Evolutionary conservation across 176 grass and related monocot genomes (phyloP).

Genomic region (Tillandsia fasciculata): DNA sequence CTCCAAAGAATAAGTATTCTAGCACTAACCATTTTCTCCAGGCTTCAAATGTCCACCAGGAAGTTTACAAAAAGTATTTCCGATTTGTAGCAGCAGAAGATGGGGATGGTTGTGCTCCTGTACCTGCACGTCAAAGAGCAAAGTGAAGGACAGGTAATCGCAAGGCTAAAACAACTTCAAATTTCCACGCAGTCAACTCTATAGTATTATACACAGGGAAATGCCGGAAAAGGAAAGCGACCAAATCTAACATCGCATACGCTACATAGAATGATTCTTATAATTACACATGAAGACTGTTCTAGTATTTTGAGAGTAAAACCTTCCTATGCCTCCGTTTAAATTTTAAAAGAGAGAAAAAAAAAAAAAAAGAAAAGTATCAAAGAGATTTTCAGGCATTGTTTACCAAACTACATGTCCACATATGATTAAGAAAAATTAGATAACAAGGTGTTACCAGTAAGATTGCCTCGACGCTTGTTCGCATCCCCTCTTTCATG

Average conservation of each 20-base stretch:
- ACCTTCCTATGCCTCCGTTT: too few species aligned
- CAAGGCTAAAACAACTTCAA: too few species aligned
- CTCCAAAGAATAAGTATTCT: neutral
- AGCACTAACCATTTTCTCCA: conserved; percentile 74
- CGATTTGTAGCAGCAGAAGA: conserved; percentile 90
- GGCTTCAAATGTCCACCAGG: conserved; percentile 93
- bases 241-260: too few species aligned
- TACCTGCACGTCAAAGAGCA: conserved; percentile 30
- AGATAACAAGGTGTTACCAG: conserved; percentile 33
- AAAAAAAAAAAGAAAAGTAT: neutral
- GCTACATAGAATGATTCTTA: too few species aligned
- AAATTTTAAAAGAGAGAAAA: too few species aligned
- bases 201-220: too few species aligned
- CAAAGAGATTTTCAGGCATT: neutral
- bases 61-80: conserved; percentile 99
- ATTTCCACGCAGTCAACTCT: too few species aligned
- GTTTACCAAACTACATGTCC: too few species aligned
- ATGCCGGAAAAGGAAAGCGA: too few species aligned
- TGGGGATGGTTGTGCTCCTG: conserved; percentile 98
- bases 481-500: conserved; percentile 99
- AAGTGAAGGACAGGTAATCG: too few species aligned
- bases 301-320: too few species aligned
- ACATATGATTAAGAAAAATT: neutral
- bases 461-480: conserved; percentile 93
- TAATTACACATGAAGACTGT: too few species aligned